Base-by-base conservation (phyloP, 2,329 filamentous ascomycete genomes). In the Colletotrichum cereale region DNA sequence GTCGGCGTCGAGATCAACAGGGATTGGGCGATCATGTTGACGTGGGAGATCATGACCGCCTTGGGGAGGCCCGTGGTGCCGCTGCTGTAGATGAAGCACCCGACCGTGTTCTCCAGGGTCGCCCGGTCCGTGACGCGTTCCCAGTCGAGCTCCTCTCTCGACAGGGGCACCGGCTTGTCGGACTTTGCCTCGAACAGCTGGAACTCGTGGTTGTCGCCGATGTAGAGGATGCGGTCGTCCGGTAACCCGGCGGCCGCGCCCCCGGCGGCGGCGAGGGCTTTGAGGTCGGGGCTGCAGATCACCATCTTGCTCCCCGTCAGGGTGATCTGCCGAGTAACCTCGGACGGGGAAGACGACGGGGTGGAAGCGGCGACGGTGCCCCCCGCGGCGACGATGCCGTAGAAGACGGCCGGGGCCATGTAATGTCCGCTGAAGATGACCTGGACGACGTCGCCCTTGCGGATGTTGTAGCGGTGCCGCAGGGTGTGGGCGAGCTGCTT, bases 301-400 rank as follows among this genome's bases (percentile, higher is more conserved):
- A 86, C 73, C 11, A 85, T 66, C 40, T 78, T 81, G 14, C 79
- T 80, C 1, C 78, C 77, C 0, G 83, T 82, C 55, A 85, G 80
- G 1, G 74, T 74, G 38, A 85, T 75, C 75, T 86, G 83, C 44
- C 85, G 82, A 3, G 83, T 83, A 11, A 91, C 78, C 34, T 91
- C 89, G 2, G 80, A 75, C 0, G 83, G 80, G 0, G 88, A 89
- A 6, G 83, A 85, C 0, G 84, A 82, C 0, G 87, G 82, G 57
- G 84, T 86, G 0, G 87, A 87, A 6, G 87, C 85, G 8, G 87
- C 88, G 74, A 88, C 91, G 34, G 91, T 84, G 24, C 88, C 89
- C 1, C 86, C 88, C 2, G 88, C 88, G 4, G 87, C 89, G 56
- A 91, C 82, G 63, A 89, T 84, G 18, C 85, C 86, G 73, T 84